Conservation (phyloP, 345 rosid species). For the Orychophragmus violaceus region DNA sequence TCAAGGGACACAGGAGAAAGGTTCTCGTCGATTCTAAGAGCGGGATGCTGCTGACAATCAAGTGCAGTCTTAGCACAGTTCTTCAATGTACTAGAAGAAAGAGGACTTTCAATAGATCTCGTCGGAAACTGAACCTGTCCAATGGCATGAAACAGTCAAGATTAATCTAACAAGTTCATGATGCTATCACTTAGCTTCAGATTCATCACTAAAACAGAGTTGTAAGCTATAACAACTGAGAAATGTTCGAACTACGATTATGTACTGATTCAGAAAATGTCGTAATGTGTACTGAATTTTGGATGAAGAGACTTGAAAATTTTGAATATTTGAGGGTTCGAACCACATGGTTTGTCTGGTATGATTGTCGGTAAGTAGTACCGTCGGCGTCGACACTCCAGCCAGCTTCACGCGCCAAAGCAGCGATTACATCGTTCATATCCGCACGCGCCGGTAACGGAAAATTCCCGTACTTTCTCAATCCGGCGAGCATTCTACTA, state of each 20-base stretch:
- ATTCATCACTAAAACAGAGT: background rate
- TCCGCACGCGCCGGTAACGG: conserved; percentile 98
- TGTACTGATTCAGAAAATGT: background rate
- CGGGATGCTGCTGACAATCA: conserved; percentile 49
- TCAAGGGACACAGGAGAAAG: conserved; percentile 81
- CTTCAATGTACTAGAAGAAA: conserved; percentile 52
- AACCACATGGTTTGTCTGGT: conserved; percentile 63
- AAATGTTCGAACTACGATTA: too few relatives aligned
- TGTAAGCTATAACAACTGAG: background rate
- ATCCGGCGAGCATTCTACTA: conserved; percentile 91
- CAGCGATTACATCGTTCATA: conserved; percentile 98
- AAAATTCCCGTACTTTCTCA: conserved; percentile 88
- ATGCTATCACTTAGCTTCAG: background rate
- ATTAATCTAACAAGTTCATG: background rate
- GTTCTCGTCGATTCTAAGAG: conserved; percentile 64
- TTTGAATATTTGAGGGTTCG: conserved; percentile 13
- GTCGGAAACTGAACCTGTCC: conserved; percentile 44
- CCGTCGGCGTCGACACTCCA: conserved; percentile 97
- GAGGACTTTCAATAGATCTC: conserved; percentile 60
- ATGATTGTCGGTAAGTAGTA: conserved; percentile 68
- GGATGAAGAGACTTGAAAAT: background rate
- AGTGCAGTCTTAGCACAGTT: conserved; percentile 40
- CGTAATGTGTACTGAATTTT: too few relatives aligned
- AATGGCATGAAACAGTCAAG: background rate
- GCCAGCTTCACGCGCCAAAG: conserved; percentile 95